Evolutionary conservation across 768 basidiomycete species (phyloP).

Genomic region (Pisolithus sp.): DNA sequence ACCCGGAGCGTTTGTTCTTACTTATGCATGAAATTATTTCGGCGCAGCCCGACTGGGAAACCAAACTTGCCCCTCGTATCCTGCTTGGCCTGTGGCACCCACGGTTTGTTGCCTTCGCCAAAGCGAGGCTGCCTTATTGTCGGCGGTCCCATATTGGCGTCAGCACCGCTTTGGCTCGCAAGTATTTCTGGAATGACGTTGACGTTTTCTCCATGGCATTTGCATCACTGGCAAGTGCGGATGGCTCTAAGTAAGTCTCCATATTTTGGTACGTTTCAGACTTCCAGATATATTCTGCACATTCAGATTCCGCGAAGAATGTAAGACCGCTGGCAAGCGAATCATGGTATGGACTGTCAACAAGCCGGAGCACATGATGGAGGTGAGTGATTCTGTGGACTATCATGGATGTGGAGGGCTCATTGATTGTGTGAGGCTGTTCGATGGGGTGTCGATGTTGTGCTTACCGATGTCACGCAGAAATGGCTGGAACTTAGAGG

Average conservation of each 20-base stretch:
- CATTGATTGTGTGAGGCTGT: constrained; percentile 45
- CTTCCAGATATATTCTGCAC: neutral
- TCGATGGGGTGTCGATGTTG: constrained; percentile 71
- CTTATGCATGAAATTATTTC: constrained; percentile 70
- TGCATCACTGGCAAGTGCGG: constrained; percentile 56
- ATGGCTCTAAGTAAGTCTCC: constrained; percentile 58
- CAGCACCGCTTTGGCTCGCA: constrained; percentile 63
- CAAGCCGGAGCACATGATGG: constrained; percentile 81
- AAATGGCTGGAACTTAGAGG: constrained; percentile 61
- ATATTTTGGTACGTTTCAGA: neutral
- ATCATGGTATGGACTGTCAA: constrained; percentile 98
- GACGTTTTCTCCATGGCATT: constrained; percentile 86
- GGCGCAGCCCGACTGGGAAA: constrained; percentile 65
- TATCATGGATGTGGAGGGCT: neutral
- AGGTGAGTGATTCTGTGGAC: constrained; percentile 41
- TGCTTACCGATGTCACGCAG: constrained; percentile 71
- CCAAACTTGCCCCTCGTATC: constrained; percentile 69
- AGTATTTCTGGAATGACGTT: constrained; percentile 86
- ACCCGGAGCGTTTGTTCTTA: constrained; percentile 77
- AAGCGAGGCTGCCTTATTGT: constrained; percentile 72
- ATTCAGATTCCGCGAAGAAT: constrained; percentile 71
- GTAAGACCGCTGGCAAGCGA: constrained; percentile 71
- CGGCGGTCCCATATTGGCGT: constrained; percentile 80
- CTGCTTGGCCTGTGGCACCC: constrained; percentile 89
- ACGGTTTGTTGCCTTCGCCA: constrained; percentile 74